A percentile compares a stretch with the other conserved stretches of the same genome.
phyloP scores from a whole-genome alignment of 2,329 filamentous ascomycete genomes.

The Cercospora sp. region DNA sequence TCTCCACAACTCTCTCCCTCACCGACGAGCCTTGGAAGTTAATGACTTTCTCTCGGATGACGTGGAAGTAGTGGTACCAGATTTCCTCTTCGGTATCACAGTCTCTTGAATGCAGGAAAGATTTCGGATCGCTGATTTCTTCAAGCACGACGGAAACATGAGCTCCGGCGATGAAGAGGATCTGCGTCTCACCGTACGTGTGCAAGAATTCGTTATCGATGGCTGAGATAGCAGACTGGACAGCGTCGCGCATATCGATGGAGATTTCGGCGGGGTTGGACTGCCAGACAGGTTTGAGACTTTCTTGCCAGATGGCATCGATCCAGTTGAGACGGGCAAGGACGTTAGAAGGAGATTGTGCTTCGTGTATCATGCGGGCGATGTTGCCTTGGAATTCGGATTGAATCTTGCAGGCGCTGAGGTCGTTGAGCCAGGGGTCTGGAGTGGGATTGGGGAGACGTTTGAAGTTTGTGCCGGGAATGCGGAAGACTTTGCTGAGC shows the following conservation, averaged over 20 bases:
- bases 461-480: constrained; percentile 17
- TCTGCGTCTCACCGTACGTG: not conserved
- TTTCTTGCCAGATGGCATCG: not conserved
- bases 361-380: not conserved
- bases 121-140: constrained; percentile 5
- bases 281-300: constrained; percentile 11
- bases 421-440: constrained; percentile 16
- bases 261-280: constrained; percentile 5
- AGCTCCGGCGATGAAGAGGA: constrained; percentile 11
- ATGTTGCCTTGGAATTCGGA: constrained; percentile 15
- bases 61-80: constrained; percentile 13
- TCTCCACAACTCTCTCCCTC: constrained; percentile 7
- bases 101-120: constrained; percentile 9
- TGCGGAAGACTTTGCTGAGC: constrained; percentile 16
- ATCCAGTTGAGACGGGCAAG: constrained; percentile 1
- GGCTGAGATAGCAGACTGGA: constrained; percentile 5
- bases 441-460: constrained; percentile 16
- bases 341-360: not conserved
- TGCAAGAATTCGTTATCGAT: constrained; percentile 7
- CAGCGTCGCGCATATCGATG: constrained; percentile 17
- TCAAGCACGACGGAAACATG: constrained; percentile 15
- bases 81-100: constrained; percentile 16
- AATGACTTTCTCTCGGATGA: constrained; percentile 7
- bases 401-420: constrained; percentile 13
- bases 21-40: not conserved